A percentile compares a stretch with the other conserved stretches of the same genome.
Evolutionary conservation across 495 filamentous ascomycete genomes (phyloP).

Genomic region (Penicillium turbatum): DNA sequence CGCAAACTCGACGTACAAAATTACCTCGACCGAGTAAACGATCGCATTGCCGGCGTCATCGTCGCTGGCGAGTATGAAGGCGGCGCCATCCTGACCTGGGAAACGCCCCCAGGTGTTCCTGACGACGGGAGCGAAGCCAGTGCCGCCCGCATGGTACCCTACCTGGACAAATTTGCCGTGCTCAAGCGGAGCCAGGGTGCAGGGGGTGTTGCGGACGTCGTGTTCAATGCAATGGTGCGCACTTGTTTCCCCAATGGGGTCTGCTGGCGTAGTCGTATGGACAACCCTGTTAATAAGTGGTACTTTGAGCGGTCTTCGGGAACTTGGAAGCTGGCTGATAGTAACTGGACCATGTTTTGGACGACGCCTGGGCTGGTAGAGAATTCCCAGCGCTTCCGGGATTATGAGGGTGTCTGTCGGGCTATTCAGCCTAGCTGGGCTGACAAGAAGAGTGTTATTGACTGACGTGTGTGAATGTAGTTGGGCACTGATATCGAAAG

Average conservation of each 20-base stretch:
- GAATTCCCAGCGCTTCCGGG: conserved; percentile 55
- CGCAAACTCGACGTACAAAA: conserved; percentile 76
- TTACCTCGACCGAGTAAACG: conserved; percentile 73
- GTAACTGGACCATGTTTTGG: conserved; percentile 97
- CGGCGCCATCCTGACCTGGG: conserved; percentile 93
- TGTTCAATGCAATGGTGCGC: conserved; percentile 93
- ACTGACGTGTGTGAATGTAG: conserved; percentile 35
- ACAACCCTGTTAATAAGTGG: conserved; percentile 90
- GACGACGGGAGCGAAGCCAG: conserved; percentile 50
- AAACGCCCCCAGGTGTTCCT: conserved; percentile 59
- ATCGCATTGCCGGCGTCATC: conserved; percentile 81
- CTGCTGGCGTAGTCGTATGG: conserved; percentile 73
- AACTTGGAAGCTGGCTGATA: conserved; percentile 70
- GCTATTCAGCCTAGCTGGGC: conserved; percentile 79
- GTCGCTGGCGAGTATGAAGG: conserved; percentile 97
- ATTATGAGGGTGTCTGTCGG: conserved; percentile 81
- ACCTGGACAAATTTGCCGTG: conserved; percentile 97
- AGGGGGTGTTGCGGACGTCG: conserved; percentile 88
- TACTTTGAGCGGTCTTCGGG: conserved; percentile 89
- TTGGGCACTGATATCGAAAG: neutral
- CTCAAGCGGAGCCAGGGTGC: conserved; percentile 82
- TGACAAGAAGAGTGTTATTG: conserved; percentile 59
- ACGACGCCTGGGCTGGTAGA: conserved; percentile 63
- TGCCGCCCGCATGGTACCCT: conserved; percentile 67
- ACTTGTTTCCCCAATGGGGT: conserved; percentile 78